Conservation (phyloP, 345 rosid genomes). For the Lepidium didymum region DNA sequence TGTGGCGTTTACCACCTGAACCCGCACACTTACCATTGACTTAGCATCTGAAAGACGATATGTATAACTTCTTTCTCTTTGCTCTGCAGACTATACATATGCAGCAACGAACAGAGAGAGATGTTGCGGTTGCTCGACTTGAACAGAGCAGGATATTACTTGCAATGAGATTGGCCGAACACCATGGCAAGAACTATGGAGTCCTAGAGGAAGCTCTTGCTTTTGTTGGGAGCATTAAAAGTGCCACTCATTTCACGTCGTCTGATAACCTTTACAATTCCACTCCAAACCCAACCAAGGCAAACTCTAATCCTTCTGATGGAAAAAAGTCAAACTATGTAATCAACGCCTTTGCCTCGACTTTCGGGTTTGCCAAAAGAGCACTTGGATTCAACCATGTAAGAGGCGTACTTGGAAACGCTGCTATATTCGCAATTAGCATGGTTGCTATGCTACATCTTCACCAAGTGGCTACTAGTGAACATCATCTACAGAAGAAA, state of each 20-base stretch:
- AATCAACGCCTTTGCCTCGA: conserved; percentile 42
- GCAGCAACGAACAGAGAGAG: conserved; percentile 86
- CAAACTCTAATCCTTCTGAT: conserved; percentile 22
- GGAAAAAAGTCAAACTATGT: conserved; percentile 33
- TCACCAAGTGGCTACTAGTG: conserved; percentile 44
- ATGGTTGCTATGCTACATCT: conserved; percentile 73
- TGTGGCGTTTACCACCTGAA: neutral
- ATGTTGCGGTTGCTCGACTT: conserved; percentile 74
- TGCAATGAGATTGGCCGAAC: conserved; percentile 76
- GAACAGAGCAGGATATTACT: conserved; percentile 92
- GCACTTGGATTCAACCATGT: conserved; percentile 48
- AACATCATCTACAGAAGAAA: conserved; percentile 30
- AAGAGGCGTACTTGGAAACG: conserved; percentile 69
- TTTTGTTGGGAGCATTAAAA: conserved; percentile 68
- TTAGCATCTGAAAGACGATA: neutral
- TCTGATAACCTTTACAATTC: conserved; percentile 49
- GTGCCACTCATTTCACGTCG: conserved; percentile 38
- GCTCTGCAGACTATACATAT: conserved; percentile 57
- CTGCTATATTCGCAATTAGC: conserved; percentile 70
- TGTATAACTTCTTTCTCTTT: neutral
- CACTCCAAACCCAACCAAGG: conserved; percentile 32
- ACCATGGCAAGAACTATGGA: conserved; percentile 72
- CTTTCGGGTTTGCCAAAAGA: conserved; percentile 52
- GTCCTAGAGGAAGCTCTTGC: conserved; percentile 87
- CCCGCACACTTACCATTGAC: neutral